phyloP scores from a whole-genome alignment of 805 yeast species.

The Lipomyces yamadae region DNA sequence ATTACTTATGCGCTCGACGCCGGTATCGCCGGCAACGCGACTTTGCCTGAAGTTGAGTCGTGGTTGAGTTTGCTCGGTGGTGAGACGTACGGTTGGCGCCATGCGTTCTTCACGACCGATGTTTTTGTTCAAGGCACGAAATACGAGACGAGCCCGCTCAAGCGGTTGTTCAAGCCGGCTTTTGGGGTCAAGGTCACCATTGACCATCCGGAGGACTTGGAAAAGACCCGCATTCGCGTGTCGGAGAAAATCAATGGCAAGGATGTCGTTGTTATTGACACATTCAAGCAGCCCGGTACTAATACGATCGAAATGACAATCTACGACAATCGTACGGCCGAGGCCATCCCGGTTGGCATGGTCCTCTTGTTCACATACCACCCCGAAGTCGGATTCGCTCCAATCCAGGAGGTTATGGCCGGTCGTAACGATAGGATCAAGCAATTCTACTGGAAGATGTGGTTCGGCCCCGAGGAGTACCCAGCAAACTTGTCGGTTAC shows the following conservation, averaged over 20 bases:
- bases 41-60: conserved; percentile 50
- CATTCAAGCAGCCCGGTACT: conserved; percentile 54
- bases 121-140: conserved; percentile 84
- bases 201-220: conserved; percentile 54
- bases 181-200: conserved; percentile 67
- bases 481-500: conserved; percentile 69
- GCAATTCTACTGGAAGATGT: conserved; percentile 94
- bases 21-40: conserved; percentile 40
- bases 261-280: conserved; percentile 61
- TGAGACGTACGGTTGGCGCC: conserved; percentile 78
- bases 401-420: conserved; percentile 86
- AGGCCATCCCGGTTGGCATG: conserved; percentile 72
- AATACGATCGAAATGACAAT: conserved; percentile 68
- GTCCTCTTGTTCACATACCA: conserved; percentile 77
- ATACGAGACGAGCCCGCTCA: conserved; percentile 78
- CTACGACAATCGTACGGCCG: conserved; percentile 88
- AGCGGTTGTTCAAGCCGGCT: conserved; percentile 78
- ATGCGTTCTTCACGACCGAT: conserved; percentile 79
- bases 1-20: conserved; percentile 24
- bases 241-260: conserved; percentile 76
- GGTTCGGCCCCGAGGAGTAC: conserved; percentile 70
- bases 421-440: conserved; percentile 93
- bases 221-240: conserved; percentile 65
- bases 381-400: conserved; percentile 92
- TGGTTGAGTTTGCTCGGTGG: conserved; percentile 92